Evolutionary conservation across 495 filamentous ascomycete genomes (phyloP), one percentile per base, ranked within the genome.

Genomic region (Penicillium nucicola): DNA sequence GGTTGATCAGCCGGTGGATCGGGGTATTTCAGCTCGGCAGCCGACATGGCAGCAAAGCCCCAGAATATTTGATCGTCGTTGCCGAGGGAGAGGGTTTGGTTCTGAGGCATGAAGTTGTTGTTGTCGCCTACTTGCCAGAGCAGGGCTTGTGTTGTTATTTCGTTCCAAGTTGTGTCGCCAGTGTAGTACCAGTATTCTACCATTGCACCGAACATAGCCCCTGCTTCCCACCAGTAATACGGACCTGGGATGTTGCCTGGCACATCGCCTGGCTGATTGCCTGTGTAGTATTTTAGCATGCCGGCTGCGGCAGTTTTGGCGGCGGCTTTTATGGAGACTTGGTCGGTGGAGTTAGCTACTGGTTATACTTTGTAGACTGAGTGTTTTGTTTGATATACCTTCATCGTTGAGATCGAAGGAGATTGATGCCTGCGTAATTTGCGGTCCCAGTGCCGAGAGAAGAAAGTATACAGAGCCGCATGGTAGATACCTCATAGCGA

Each of bases 61-160:
- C 88, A 92, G 58, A 92, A 92, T 0, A 80, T 83, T 57, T 92
- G 88, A 63, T 92, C 88, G 53, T 92, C 88, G 65, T 92, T 92
- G 14, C 88, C 86, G 25, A 76, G 60, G 0, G 82, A 82, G 44
- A 79, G 74, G n/a, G 87, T 86, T 62, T 92, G 88, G 60, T 95
- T 93, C 6, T 69, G 60, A 0, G 89, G 87, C 85, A 90, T 87
- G 63, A 79, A 92, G 58, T 90, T 78, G 13, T 70, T 57, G 22
- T 84, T 69, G 7, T 77, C 73, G 11, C 85, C 84, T 14, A 73
- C 77, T 62, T 95, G 90, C 49, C 78, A 82, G 1, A 84, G 57
- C 34, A 95, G 62, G 0, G 78, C 89, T 57, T 88, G 77, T 1
- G 62, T 73, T 3, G 83, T 83, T 2, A 82, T 69, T 8, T 79